These are phyloP conservation scores for Rubia balearica DNA, from an alignment of 305 asterid species.

Conservation along the genomic window DNA sequence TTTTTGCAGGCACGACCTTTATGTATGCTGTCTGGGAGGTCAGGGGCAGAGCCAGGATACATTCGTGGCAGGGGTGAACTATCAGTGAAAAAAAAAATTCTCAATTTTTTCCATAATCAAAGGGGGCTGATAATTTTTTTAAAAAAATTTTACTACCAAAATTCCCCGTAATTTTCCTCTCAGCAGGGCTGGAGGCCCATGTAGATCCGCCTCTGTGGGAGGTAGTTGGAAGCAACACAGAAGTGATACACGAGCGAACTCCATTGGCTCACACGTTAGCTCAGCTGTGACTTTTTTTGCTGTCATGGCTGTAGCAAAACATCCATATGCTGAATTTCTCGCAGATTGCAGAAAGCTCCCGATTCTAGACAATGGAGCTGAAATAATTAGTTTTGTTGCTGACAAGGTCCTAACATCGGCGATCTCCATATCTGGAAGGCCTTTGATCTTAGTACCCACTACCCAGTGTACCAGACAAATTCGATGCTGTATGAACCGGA, in stretches of 20 bases:
- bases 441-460: conserved; percentile 59
- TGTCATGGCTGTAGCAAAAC: conserved; percentile 66
- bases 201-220: too few relatives aligned
- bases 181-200: too few relatives aligned
- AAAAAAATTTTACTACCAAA: too few relatives aligned
- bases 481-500: conserved; percentile 67
- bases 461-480: conserved; percentile 47
- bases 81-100: too few relatives aligned
- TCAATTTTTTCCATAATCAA: too few relatives aligned
- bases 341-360: conserved; percentile 64
- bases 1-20: conserved; percentile 60
- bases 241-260: conserved; percentile 52
- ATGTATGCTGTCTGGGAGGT: too few relatives aligned
- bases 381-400: conserved; percentile 49
- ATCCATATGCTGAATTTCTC: conserved; percentile 67
- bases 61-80: too few relatives aligned
- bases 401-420: conserved; percentile 61
- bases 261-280: conserved; percentile 53
- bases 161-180: too few relatives aligned
- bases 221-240: conserved; percentile 44
- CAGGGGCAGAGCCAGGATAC: too few relatives aligned
- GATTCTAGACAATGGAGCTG: conserved; percentile 56
- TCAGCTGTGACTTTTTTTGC: conserved; percentile 53
- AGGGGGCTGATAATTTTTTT: too few relatives aligned
- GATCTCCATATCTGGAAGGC: conserved; percentile 66